Evolutionary conservation across 2,329 filamentous ascomycete genomes (phyloP).

Genomic region (Stagonosporopsis rhizophila): DNA sequence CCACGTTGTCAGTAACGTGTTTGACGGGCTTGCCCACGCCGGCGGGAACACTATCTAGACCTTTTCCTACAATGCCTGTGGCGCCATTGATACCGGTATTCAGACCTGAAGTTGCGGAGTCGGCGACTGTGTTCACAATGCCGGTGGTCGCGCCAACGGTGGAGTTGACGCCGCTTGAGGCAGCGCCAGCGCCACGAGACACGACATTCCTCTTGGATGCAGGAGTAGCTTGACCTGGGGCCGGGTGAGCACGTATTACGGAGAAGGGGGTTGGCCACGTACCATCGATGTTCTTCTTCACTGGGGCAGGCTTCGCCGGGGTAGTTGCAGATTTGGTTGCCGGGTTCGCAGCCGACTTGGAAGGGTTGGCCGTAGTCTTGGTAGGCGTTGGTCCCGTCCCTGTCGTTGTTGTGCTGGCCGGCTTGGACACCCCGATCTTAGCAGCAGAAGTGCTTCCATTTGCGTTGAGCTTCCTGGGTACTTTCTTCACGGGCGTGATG

Average conservation of each 20-base stretch:
- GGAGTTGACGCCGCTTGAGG: constrained; percentile 47
- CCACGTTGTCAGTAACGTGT: constrained; percentile 51
- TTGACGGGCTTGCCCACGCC: constrained; percentile 49
- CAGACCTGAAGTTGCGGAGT: constrained; percentile 48
- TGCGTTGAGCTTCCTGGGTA: constrained; percentile 9
- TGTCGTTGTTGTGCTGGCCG: constrained; percentile 16
- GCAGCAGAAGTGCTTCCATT: constrained; percentile 10
- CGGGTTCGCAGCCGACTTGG: constrained; percentile 5
- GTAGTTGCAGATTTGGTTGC: constrained; percentile 16
- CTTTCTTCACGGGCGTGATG: constrained; percentile 7
- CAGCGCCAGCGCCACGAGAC: constrained; percentile 43
- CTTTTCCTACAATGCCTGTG: constrained; percentile 49
- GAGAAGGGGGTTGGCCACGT: constrained; percentile 38
- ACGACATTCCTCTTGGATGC: constrained; percentile 44
- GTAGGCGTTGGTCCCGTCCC: constrained; percentile 18
- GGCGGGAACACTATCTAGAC: constrained; percentile 43
- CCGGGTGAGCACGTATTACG: constrained; percentile 36
- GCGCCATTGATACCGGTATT: constrained; percentile 47
- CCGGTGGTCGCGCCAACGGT: constrained; percentile 46
- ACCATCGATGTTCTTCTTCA: constrained; percentile 33
- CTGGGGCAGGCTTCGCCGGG: constrained; percentile 26
- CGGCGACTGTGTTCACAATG: constrained; percentile 46
- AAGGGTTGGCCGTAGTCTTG: constrained; percentile 17
- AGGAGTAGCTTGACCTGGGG: constrained; percentile 30
- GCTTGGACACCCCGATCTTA: constrained; percentile 23